These are phyloP conservation scores for Xylariaceae sp. DNA, from an alignment of 2,329 filamentous ascomycete genomes.

Conservation along the genomic window DNA sequence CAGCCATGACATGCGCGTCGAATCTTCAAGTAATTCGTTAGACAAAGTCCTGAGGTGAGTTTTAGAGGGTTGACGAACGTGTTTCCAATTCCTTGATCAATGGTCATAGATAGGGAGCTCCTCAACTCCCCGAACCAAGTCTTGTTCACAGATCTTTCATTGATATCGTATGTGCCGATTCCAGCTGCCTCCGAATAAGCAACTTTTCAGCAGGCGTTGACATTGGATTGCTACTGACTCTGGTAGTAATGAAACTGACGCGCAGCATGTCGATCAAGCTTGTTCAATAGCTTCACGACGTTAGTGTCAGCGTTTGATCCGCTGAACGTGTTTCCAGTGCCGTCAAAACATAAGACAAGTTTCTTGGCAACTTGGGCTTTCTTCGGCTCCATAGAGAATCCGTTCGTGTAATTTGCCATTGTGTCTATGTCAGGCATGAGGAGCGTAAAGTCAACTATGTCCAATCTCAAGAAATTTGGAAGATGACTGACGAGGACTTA, in stretches of 20 bases:
- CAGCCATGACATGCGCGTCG: slow-evolving; percentile 50
- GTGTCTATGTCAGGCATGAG: too few relatives aligned
- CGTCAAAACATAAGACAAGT: slow-evolving; percentile 48
- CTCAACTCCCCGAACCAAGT: slow-evolving; percentile 32
- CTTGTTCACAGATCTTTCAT: slow-evolving; percentile 42
- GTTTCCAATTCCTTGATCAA: slow-evolving; percentile 44
- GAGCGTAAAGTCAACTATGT: too few relatives aligned
- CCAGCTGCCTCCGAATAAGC: slow-evolving; percentile 32
- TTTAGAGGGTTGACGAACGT: slow-evolving; percentile 28
- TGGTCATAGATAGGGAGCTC: slow-evolving; percentile 37
- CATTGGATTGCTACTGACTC: slow-evolving; percentile 26
- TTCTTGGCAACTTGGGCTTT: slow-evolving; percentile 26
- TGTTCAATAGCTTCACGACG: slow-evolving; percentile 49
- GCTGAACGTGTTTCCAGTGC: slow-evolving; percentile 46
- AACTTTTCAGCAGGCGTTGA: not conserved
- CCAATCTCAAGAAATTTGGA: too few relatives aligned
- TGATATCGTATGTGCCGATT: slow-evolving; percentile 48
- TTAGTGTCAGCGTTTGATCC: slow-evolving; percentile 51
- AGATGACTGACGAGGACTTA: too few relatives aligned
- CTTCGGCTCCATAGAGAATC: not conserved
- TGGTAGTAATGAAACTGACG: slow-evolving; percentile 51
- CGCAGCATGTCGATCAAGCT: slow-evolving; percentile 43
- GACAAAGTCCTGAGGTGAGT: too few relatives aligned
- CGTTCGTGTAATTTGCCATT: slow-evolving; percentile 6
- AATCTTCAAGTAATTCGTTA: slow-evolving; percentile 20